Base-by-base conservation (phyloP, 2,329 filamentous ascomycete species). In the Penicillium freii region DNA sequence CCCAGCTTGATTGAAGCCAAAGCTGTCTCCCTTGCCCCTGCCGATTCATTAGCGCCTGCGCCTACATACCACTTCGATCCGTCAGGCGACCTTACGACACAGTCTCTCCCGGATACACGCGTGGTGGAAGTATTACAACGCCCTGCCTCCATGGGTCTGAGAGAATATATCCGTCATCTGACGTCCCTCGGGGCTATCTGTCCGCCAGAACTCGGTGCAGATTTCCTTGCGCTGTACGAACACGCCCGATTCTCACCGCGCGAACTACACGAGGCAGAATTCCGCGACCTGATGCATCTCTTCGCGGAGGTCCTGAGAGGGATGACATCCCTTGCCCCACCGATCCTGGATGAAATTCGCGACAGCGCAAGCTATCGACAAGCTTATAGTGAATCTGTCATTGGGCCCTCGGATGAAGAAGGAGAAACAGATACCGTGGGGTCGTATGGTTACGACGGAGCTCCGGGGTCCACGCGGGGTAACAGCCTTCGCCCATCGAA, bases 1-100 rank as follows among this genome's bases (percentile, higher is more conserved):
- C 91, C 92, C 1, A 88, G 95, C 69, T 81, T 97, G 29, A 90
- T 97, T 61, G 93, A 97, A 77, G 93, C 91, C 10, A 93, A 93
- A 73, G 93, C 92, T 1, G 85, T 97, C n/a, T 92, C 90, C 0
- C 82, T 96, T 38, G 91, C 89, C 0, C 91, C 87, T 31, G 78
- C 80, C 0, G 80, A 82, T 62, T 79, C 81, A 4, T 72, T 76
- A 3, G 66, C 70, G 10, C 62, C 66, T n/a, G 43, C 80, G 77
- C 62, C 77, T 72, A 36, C 73, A 68, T 34, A 78, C 77, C 19
- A 66, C 67, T 72, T 71, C 60, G 65, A 60, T 21, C 58, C 55
- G 36, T 36, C 66, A 69, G 19, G 73, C 74, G 3, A 60, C 13
- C 56, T 77, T 75, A 17, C 69, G 58, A 61, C 73, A 50, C 54